Conservation (phyloP, 2,329 filamentous ascomycete genomes). For the Aureobasidium vineae region DNA sequence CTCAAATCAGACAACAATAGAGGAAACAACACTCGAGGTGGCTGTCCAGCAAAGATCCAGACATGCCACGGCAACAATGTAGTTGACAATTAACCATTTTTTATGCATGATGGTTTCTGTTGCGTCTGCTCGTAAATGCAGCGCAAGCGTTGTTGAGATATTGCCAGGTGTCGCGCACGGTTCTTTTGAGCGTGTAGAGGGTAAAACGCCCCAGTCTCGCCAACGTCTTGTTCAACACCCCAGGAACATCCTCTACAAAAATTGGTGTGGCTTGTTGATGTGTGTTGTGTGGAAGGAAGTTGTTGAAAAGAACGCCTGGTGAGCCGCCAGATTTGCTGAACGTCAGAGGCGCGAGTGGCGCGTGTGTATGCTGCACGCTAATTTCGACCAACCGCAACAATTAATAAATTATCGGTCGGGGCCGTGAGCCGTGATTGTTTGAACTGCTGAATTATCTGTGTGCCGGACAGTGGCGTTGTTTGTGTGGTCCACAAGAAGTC, state of each 20-base stretch:
- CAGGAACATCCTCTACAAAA: background rate
- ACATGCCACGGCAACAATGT: background rate
- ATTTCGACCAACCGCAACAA: background rate
- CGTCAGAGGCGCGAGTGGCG: conserved; percentile 23
- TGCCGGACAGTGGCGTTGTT: background rate
- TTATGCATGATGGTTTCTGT: background rate
- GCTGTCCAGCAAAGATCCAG: background rate
- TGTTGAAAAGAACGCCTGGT: conserved; percentile 21
- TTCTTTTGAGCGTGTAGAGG: background rate
- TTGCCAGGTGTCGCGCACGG: conserved; percentile 9
- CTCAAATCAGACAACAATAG: background rate
- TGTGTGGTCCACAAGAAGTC: background rate
- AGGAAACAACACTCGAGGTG: background rate
- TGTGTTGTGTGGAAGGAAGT: conserved; percentile 5
- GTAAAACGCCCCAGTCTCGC: conserved; percentile 12
- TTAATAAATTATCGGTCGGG: conserved; percentile 6
- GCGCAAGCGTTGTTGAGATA: conserved; percentile 11
- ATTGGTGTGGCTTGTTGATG: conserved; percentile 7
- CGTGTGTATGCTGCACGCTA: conserved; percentile 13
- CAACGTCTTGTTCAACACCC: conserved; percentile 12
- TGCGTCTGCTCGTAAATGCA: conserved; percentile 1
- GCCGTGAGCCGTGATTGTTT: background rate
- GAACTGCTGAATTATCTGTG: background rate
- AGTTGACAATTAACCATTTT: background rate
- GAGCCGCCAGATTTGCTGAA: conserved; percentile 18